These are phyloP conservation scores for Melanogaster broomeanus DNA, from an alignment of 768 basidiomycete species.

Conservation along the genomic window DNA sequence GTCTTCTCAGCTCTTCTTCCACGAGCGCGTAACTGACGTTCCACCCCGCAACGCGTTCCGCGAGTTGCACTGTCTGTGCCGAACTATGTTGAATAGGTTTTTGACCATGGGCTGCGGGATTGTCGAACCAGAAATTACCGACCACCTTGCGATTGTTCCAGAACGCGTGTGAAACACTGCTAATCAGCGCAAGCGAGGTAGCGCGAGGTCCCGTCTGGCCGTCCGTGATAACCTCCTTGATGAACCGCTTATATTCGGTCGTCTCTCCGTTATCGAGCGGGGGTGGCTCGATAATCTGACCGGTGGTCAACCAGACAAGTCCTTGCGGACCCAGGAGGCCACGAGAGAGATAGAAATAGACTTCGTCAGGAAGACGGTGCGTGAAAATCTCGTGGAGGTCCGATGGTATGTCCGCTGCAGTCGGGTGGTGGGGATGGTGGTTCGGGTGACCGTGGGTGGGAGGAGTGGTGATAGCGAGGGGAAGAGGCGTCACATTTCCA, in stretches of 20 bases:
- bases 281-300: slow-evolving; percentile 80
- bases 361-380: slow-evolving; percentile 89
- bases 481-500: slow-evolving; percentile 76
- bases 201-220: slow-evolving; percentile 92
- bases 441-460: slow-evolving; percentile 50
- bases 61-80: slow-evolving; percentile 78
- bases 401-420: slow-evolving; percentile 82
- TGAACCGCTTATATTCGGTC: slow-evolving; percentile 90
- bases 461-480: slow-evolving; percentile 61
- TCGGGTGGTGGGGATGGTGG: slow-evolving; percentile 67
- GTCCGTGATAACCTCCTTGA: slow-evolving; percentile 96
- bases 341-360: slow-evolving; percentile 94
- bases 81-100: slow-evolving; percentile 74
- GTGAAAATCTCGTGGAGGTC: slow-evolving; percentile 97
- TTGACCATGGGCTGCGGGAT: slow-evolving; percentile 44
- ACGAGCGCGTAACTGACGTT: slow-evolving; percentile 82
- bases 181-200: slow-evolving; percentile 85
- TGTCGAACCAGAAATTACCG: slow-evolving; percentile 78
- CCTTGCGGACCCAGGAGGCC: slow-evolving; percentile 88
- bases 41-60: slow-evolving; percentile 89
- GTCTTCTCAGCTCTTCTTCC: slow-evolving; percentile 93
- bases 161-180: slow-evolving; percentile 73
- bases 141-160: slow-evolving; percentile 81
- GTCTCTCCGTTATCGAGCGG: slow-evolving; percentile 96
- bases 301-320: slow-evolving; percentile 92